Evolutionary conservation across 345 rosid species (phyloP).

Genomic region (Lagerstroemia speciosa): DNA sequence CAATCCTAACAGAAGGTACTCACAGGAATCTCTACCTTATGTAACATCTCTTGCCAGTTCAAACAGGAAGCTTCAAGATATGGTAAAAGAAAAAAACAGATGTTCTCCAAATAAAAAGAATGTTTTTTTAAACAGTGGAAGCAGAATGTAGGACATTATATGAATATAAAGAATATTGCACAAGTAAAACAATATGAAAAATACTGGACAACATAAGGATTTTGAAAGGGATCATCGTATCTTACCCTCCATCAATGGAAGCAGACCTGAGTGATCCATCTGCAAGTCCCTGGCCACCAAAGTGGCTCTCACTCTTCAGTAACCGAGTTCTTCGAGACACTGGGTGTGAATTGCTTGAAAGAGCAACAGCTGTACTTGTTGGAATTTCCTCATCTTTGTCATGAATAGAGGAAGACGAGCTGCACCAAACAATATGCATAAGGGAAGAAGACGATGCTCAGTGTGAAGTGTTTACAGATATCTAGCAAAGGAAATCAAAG

Average conservation of each 20-base stretch:
- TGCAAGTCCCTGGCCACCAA: slow-evolving; percentile 42
- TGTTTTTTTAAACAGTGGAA: too few species aligned
- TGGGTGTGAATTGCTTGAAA: slow-evolving; percentile 63
- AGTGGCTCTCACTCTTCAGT: slow-evolving; percentile 67
- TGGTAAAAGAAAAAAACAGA: background rate
- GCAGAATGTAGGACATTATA: too few species aligned
- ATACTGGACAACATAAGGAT: background rate
- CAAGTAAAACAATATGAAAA: background rate
- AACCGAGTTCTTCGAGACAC: slow-evolving; percentile 86
- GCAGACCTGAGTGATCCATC: slow-evolving; percentile 64
- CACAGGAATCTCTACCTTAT: background rate
- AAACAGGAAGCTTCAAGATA: background rate
- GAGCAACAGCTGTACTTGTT: slow-evolving; percentile 67
- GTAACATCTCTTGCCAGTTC: background rate
- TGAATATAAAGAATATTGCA: background rate
- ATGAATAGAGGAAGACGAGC: slow-evolving; percentile 68
- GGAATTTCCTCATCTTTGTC: slow-evolving; percentile 90
- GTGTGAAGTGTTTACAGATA: background rate
- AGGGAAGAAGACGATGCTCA: slow-evolving; percentile 14
- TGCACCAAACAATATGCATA: slow-evolving; percentile 41
- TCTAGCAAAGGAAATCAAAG: background rate
- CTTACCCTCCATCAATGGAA: slow-evolving; percentile 74
- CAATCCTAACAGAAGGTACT: background rate
- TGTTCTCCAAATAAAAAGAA: background rate
- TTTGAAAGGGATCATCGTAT: slow-evolving; percentile 6